phyloP scores from a whole-genome alignment of 2,329 filamentous ascomycete genomes.

The Aspergillus puulaauensis region DNA sequence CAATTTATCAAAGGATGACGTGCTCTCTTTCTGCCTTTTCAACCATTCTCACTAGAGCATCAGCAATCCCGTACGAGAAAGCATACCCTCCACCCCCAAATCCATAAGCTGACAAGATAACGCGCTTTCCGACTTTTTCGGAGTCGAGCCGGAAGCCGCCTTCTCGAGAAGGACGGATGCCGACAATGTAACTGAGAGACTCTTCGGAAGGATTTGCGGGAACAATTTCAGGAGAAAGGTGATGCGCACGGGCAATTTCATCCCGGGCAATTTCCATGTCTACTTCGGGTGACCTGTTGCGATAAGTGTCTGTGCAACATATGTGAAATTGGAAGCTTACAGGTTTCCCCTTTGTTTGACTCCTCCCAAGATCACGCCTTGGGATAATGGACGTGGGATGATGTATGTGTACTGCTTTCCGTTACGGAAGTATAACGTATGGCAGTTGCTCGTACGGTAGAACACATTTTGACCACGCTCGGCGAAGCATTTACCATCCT shows the following conservation, averaged over 20 bases:
- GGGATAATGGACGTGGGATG: conserved; percentile 35
- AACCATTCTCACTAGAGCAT: conserved; percentile 37
- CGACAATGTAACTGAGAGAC: conserved; percentile 34
- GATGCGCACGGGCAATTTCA: conserved; percentile 39
- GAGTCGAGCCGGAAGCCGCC: conserved; percentile 38
- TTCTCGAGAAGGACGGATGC: conserved; percentile 35
- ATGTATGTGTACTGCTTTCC: conserved; percentile 41
- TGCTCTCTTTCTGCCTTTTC: conserved; percentile 31
- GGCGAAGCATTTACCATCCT: conserved; percentile 35
- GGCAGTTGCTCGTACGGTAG: conserved; percentile 28
- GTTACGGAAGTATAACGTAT: conserved; percentile 36
- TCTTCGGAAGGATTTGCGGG: conserved; percentile 30
- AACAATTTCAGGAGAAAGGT: conserved; percentile 37
- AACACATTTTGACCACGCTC: conserved; percentile 42
- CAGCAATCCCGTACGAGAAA: conserved; percentile 38
- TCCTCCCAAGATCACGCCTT: conserved; percentile 35
- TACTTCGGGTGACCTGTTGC: conserved; percentile 32
- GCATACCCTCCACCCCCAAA: conserved; percentile 41
- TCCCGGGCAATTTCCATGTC: conserved; percentile 38
- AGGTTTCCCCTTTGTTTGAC: conserved; percentile 35
- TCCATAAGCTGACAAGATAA: conserved; percentile 37
- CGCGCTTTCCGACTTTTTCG: conserved; percentile 23
- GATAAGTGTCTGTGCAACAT: not conserved
- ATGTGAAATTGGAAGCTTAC: conserved; percentile 18
- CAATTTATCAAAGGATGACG: conserved; percentile 22